Percentiles rank a stretch among this genome's conserved stretches.
Conservation (phyloP, 1,284 basidiomycete genomes). For the Ganoderma lucidum region DNA sequence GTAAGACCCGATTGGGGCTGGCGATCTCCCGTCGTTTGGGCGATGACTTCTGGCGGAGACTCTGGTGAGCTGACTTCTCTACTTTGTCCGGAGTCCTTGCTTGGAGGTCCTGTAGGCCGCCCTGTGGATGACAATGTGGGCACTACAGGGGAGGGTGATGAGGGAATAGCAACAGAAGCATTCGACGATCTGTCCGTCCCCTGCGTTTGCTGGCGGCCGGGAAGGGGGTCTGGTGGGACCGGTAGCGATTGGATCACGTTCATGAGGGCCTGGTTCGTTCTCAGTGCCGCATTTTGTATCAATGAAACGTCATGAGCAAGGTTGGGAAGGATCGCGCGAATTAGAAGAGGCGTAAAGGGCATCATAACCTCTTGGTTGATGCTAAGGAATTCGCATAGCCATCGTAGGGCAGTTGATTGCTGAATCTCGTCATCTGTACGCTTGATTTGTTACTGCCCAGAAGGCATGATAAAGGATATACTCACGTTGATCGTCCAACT, state of each 20-base stretch:
- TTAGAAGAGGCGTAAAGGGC: slow-evolving; percentile 92
- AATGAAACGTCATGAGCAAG: slow-evolving; percentile 91
- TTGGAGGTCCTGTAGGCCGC: slow-evolving; percentile 49
- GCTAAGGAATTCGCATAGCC: slow-evolving; percentile 92
- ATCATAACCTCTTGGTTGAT: slow-evolving; percentile 94
- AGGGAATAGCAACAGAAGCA: slow-evolving; percentile 45
- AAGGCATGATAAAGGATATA: neutral
- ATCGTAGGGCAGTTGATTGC: slow-evolving; percentile 87
- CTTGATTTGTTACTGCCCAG: neutral
- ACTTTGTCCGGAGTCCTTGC: slow-evolving; percentile 42
- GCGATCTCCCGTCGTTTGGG: slow-evolving; percentile 24
- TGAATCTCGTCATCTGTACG: slow-evolving; percentile 86
- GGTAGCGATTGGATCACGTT: slow-evolving; percentile 89
- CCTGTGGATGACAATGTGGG: slow-evolving; percentile 50
- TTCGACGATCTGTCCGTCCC: slow-evolving; percentile 42
- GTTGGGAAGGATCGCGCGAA: slow-evolving; percentile 93
- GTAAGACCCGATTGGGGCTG: slow-evolving; percentile 35
- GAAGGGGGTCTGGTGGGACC: slow-evolving; percentile 62
- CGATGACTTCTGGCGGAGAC: slow-evolving; percentile 35
- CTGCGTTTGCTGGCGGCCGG: slow-evolving; percentile 50
- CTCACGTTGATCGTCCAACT: slow-evolving; percentile 85
- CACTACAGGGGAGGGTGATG: slow-evolving; percentile 61
- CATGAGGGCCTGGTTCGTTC: slow-evolving; percentile 88
- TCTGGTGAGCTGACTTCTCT: slow-evolving; percentile 57
- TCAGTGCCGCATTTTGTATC: slow-evolving; percentile 88